Conservation (phyloP, 2,329 filamentous ascomycete species). For the Fusarium sp. region DNA sequence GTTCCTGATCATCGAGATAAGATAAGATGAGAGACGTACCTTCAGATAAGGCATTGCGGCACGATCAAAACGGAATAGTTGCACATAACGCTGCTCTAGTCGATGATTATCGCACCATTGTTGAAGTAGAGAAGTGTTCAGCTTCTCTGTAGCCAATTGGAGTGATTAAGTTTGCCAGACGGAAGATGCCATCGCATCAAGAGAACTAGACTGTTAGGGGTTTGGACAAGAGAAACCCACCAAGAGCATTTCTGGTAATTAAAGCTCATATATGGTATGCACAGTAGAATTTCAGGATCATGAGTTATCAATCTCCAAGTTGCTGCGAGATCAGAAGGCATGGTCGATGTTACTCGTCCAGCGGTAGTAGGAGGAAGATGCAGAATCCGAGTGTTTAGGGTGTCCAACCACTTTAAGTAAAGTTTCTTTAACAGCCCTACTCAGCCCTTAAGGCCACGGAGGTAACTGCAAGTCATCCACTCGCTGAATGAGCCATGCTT, state of each 20-base stretch:
- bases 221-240: no score
- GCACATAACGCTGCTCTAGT: neutral
- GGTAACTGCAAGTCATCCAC: neutral
- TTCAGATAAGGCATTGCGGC: neutral
- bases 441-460: no score
- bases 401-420: neutral
- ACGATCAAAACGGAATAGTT: neutral
- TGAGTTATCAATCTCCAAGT: no score
- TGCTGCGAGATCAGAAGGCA: no score
- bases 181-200: no score
- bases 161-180: no score
- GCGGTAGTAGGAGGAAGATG: neutral
- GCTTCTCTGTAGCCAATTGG: no score
- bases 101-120: rapidly evolving
- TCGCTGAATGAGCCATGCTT: neutral
- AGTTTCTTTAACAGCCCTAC: neutral
- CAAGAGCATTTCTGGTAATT: no score
- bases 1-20: neutral
- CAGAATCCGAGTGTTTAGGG: no score
- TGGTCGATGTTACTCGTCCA: neutral
- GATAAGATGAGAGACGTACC: neutral
- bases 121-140: neutral
- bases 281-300: no score
- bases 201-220: no score
- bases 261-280: no score